phyloP scores from a whole-genome alignment of 1,284 basidiomycete species.

The Heterobasidion occidentale region DNA sequence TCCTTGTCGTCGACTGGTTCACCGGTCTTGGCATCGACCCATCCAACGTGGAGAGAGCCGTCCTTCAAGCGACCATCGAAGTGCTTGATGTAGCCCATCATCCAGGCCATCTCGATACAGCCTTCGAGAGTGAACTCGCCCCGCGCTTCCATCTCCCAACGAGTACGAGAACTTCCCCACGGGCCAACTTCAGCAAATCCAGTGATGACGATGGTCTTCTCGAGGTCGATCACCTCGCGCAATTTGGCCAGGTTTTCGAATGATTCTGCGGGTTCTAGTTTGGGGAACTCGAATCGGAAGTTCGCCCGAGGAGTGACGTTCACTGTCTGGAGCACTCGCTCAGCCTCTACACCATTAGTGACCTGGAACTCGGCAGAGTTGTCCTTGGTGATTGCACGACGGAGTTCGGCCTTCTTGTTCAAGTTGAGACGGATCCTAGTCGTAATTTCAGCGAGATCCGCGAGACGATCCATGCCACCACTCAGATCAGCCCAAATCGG shows the following conservation, averaged over 20 bases:
- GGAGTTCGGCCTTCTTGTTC: conserved; percentile 81
- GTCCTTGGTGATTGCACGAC: conserved; percentile 89
- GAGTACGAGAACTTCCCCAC: conserved; percentile 96
- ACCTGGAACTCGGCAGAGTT: conserved; percentile 94
- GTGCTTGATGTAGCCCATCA: conserved; percentile 98
- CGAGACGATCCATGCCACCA: conserved; percentile 95
- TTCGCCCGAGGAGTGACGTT: conserved; percentile 94
- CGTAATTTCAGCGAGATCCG: conserved; percentile 90
- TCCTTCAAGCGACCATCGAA: conserved; percentile 95
- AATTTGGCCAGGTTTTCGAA: conserved; percentile 72
- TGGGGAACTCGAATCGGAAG: conserved; percentile 93
- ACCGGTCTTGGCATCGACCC: conserved; percentile 92
- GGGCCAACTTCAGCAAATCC: conserved; percentile 98
- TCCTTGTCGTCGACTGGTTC: conserved; percentile 99
- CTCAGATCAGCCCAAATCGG: conserved; percentile 98
- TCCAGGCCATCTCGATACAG: conserved; percentile 99
- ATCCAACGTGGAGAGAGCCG: conserved; percentile 90
- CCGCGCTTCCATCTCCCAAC: conserved; percentile 98
- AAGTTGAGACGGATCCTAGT: conserved; percentile 76
- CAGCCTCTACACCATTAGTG: conserved; percentile 86
- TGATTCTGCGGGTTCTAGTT: conserved; percentile 58
- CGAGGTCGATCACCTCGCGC: conserved; percentile 85
- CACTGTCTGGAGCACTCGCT: conserved; percentile 89
- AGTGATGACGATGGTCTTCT: conserved; percentile 90
- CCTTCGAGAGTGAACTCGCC: conserved; percentile 95